phyloP scores from a whole-genome alignment of 1,139 yeast genomes.

The Blastobotrys ciferrii region DNA sequence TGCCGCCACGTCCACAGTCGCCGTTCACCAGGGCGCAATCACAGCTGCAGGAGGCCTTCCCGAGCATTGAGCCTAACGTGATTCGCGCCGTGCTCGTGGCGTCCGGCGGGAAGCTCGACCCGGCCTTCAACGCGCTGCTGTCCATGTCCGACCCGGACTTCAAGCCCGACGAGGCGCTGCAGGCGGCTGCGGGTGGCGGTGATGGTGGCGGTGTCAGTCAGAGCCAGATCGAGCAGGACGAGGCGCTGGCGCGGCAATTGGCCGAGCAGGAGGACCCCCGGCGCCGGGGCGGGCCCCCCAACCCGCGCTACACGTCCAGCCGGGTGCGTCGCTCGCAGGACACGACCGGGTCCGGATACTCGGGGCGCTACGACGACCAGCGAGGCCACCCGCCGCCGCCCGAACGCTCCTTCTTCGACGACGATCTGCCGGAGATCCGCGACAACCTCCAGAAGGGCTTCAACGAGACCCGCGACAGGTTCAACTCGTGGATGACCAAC shows the following conservation, averaged over 20 bases:
- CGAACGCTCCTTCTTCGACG: slow-evolving; percentile 50
- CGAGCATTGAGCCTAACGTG: slow-evolving; percentile 64
- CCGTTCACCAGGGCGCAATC: slow-evolving; percentile 53
- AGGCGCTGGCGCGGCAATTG: slow-evolving; percentile 73
- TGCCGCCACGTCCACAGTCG: slow-evolving; percentile 67
- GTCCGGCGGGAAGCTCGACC: slow-evolving; percentile 72
- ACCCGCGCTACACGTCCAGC: slow-evolving; percentile 11
- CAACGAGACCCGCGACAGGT: slow-evolving; percentile 77
- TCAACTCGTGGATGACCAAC: slow-evolving; percentile 80
- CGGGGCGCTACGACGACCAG: slow-evolving; percentile 31
- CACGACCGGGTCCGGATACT: slow-evolving; percentile 24
- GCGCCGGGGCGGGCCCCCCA: slow-evolving; percentile 12
- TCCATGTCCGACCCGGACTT: slow-evolving; percentile 75
- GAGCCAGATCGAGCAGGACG: slow-evolving; percentile 70
- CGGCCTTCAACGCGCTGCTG: slow-evolving; percentile 84
- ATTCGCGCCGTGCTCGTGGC: slow-evolving; percentile 83
- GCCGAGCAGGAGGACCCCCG: slow-evolving; percentile 53
- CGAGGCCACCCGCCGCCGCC: slow-evolving; percentile 19
- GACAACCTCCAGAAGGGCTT: slow-evolving; percentile 73
- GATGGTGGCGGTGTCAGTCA: slow-evolving; percentile 24
- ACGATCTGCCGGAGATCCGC: slow-evolving; percentile 61
- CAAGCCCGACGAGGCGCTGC: slow-evolving; percentile 51
- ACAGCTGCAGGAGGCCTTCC: slow-evolving; percentile 76
- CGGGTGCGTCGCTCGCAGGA: slow-evolving; percentile 11
- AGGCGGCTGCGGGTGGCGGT: slow-evolving; percentile 14